Conservation (phyloP, 495 filamentous ascomycete species). For the Talaromyces adpressus region DNA sequence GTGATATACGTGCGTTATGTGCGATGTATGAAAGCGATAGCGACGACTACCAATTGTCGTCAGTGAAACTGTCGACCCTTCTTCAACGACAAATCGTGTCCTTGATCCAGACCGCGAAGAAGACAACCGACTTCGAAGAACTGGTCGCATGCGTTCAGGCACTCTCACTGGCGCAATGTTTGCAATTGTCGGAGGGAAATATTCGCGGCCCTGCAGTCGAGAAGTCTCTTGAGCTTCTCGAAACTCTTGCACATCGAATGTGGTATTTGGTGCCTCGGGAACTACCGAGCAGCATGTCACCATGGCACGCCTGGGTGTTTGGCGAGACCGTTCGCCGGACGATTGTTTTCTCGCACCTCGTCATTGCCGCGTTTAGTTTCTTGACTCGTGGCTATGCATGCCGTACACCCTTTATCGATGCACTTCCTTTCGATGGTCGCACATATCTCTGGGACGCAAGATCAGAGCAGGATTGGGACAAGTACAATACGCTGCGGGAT, state of each 20-base stretch:
- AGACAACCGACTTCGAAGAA: conserved; percentile 23
- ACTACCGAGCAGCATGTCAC: conserved; percentile 18
- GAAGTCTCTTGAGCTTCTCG: conserved; percentile 16
- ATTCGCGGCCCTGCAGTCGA: conserved; percentile 11
- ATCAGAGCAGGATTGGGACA: conserved; percentile 18
- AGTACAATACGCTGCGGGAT: background rate
- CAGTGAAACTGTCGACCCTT: conserved; percentile 14
- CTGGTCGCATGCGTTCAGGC: conserved; percentile 29
- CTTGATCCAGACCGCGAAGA: conserved; percentile 12
- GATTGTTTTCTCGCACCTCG: conserved; percentile 19
- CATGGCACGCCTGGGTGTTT: conserved; percentile 37
- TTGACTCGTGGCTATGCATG: conserved; percentile 31
- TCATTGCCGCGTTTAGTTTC: conserved; percentile 8
- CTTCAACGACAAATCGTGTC: conserved; percentile 18
- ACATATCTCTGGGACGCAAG: conserved; percentile 28
- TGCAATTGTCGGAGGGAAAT: conserved; percentile 24
- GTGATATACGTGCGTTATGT: conserved; percentile 19
- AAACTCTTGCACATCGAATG: conserved; percentile 14
- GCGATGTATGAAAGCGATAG: conserved; percentile 14
- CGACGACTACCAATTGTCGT: background rate
- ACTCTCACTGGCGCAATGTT: conserved; percentile 28
- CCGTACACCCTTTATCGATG: conserved; percentile 29
- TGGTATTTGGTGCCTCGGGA: conserved; percentile 22
- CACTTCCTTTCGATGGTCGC: conserved; percentile 31
- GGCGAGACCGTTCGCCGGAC: conserved; percentile 39